Base-by-base conservation (phyloP, 331 rosid species). In the Pyracantha coccinea region DNA sequence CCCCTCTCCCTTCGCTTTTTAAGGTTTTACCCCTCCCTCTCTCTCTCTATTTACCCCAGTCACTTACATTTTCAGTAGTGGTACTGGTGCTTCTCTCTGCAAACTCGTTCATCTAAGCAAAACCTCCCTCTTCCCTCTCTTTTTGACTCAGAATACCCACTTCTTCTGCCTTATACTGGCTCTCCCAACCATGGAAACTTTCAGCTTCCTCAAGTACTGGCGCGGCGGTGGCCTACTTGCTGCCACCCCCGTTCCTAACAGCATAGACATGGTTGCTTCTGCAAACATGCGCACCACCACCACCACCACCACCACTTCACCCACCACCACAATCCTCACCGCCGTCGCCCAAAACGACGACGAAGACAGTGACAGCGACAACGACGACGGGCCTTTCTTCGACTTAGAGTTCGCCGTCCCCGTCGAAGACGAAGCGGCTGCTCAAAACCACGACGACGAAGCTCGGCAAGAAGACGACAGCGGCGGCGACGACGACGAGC, bases 161-260 rank as follows among this genome's bases (percentile, higher is more conserved):
- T 20, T 20, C 65, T 15, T 21, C 33, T 58, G 11, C 8, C 12
- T 77, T 86, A 86, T 81, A 74, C 99, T 95, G 99, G 97, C 99
- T 90, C 97, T 95, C 97, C 99, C 99, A 80, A 95, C 97, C 38
- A 95, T 95, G 99, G 99, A 95, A 90, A 89, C 96, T 86, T 95
- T 95, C 77, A 92, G 90, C 88, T 80, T 95, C n/a, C 99, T 92
- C 90, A 95, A 89, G 79, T 88, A 92, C 82, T 92, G 97, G 99
- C 74, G 96, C 78, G 88, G 89, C 0, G 85, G 83, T 20, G 83
- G 85, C 2, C 75, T 57, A 4, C 55, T 27, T 2, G 76, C 75
- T 1, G 76, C 28, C 62, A 57, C 6, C 28, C 15, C 62, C 28
- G 15, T 9, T n/a, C 25, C 28, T 4, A 57, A 10, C 12, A 10